Percentiles rank a stretch among this genome's conserved stretches.
Conservation (phyloP, 352 stramenopile genomes). For the Pythium aristosporum region DNA sequence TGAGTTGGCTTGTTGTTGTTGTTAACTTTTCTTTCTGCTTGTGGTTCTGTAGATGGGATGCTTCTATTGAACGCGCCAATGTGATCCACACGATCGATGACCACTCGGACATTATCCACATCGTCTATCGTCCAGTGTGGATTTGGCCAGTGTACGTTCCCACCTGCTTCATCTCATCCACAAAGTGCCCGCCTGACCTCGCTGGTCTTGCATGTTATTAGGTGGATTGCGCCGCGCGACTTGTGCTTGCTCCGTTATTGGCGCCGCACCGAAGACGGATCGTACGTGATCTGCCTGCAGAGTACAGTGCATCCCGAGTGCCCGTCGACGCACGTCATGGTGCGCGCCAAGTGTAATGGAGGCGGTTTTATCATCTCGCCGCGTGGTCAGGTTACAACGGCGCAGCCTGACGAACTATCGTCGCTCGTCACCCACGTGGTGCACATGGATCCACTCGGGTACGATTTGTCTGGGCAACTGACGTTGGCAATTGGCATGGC, state of each 20-base stretch:
- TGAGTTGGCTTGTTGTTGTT: too few relatives aligned
- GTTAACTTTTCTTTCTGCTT: background rate
- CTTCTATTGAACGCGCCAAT: slow-evolving; percentile 53
- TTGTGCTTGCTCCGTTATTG: slow-evolving; percentile 74
- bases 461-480: background rate
- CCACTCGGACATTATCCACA: slow-evolving; percentile 77
- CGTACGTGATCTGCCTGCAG: slow-evolving; percentile 77
- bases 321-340: slow-evolving; percentile 52
- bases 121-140: slow-evolving; percentile 76
- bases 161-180: background rate
- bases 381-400: slow-evolving; percentile 19
- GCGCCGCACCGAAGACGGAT: slow-evolving; percentile 64
- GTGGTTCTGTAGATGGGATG: slow-evolving; percentile 52
- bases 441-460: slow-evolving; percentile 61
- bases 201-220: slow-evolving; percentile 20
- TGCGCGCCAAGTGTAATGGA: slow-evolving; percentile 63
- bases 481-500: too few relatives aligned
- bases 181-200: background rate
- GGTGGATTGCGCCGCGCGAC: slow-evolving; percentile 66
- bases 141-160: slow-evolving; percentile 69
- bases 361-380: slow-evolving; percentile 65
- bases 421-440: slow-evolving; percentile 74
- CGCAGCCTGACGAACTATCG: slow-evolving; percentile 43
- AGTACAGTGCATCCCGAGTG: slow-evolving; percentile 75
- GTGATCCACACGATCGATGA: slow-evolving; percentile 79